Conservation (phyloP, 495 filamentous ascomycete species). For the Penicillium steckii region DNA sequence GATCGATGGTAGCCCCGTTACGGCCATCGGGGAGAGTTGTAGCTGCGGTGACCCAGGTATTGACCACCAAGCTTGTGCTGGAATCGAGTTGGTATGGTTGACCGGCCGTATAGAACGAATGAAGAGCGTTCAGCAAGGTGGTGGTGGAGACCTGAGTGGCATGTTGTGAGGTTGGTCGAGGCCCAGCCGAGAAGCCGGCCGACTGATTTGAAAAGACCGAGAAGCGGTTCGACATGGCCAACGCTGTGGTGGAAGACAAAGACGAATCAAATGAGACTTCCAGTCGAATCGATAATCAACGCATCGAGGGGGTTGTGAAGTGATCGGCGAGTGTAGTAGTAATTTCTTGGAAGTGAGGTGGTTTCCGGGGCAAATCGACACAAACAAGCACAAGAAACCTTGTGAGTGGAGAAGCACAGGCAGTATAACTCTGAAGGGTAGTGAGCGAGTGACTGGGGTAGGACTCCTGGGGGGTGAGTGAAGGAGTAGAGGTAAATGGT, state of each 20-base stretch:
- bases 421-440: conserved; percentile 15
- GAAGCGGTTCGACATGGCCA: conserved; percentile 73
- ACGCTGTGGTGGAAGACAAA: background rate
- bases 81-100: conserved; percentile 83
- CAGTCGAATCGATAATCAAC: conserved; percentile 4
- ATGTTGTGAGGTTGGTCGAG: conserved; percentile 61
- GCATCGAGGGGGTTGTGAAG: conserved; percentile 9
- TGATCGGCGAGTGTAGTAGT: background rate
- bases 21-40: conserved; percentile 63
- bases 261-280: conserved; percentile 7
- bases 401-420: background rate
- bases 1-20: conserved; percentile 75
- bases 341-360: too few relatives aligned
- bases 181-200: conserved; percentile 49
- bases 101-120: conserved; percentile 80
- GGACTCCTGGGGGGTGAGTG: conserved; percentile 4
- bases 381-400: background rate
- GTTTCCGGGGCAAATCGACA: background rate
- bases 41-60: conserved; percentile 85
- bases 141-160: conserved; percentile 85
- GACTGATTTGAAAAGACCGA: conserved; percentile 84
- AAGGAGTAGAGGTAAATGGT: background rate
- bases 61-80: conserved; percentile 90
- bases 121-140: conserved; percentile 84
- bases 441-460: conserved; percentile 27